Evolutionary conservation across 805 yeast species (phyloP), one percentile per base, ranked within the genome.

Genomic region (Saccharomycopsis sp.): DNA sequence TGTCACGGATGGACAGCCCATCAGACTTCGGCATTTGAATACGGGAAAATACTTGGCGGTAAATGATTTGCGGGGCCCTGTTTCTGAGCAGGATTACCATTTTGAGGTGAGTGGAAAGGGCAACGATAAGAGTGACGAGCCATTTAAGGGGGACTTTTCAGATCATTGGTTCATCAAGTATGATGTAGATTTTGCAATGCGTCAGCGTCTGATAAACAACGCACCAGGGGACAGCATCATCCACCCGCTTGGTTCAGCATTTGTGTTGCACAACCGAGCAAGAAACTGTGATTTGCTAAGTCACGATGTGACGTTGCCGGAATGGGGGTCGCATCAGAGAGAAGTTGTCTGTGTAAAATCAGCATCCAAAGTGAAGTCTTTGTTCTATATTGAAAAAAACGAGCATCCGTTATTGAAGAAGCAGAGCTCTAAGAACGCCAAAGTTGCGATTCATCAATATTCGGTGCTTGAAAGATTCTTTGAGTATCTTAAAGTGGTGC

Each of bases 31-130:
- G 63, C 97, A 92, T 57, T 67, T 68, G 43, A 46, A 52, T 2
- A 81, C 96, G 1, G 73, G 78, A 12, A 75, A 75, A 48, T 73
- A 82, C 34, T 60, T 92, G 39, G 77, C 77, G 49, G 81, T 86
- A 17, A 76, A 69, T 48, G 49, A 58, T 2, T 64, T 71, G 38
- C 75, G 88, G 46, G 96, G 97, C 3, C 96, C 95, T 7, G 73
- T 87, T 20, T 73, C 89, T 7, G 95, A 85, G 55, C 92, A 85
- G 53, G 97, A 92, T 42, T 88, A 89, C 59, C 80, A 87, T 54
- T 73, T 71, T 49, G 95, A 87, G 59, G 94, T 87, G 1, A 71
- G 84, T 20, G 76, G 85, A 48, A 64, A 75, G 42, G 92, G 89
- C 4, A 73, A 71, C 58, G 58, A 66, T 5, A 34, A 39, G 2